A percentile compares a stretch with the other conserved stretches of the same genome.
These are phyloP conservation scores for Rutstroemia sp. DNA, from an alignment of 2,329 filamentous ascomycete species.

Conservation along the genomic window DNA sequence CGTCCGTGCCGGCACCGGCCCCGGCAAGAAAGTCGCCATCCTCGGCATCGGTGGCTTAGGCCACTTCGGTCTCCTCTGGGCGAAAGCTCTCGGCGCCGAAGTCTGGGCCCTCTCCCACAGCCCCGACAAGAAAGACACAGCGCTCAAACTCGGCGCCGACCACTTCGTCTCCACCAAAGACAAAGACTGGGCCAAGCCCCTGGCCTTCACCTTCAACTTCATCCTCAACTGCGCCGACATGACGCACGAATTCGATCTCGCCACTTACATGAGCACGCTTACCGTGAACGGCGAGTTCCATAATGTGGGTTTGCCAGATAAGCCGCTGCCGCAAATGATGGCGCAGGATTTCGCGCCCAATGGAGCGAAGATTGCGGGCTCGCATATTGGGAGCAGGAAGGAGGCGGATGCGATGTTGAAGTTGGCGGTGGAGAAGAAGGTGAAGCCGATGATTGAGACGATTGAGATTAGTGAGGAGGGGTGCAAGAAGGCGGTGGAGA, in stretches of 20 bases:
- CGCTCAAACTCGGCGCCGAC: conserved; percentile 53
- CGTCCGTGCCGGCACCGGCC: conserved; percentile 56
- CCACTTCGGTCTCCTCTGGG: conserved; percentile 66
- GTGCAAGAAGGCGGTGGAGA: conserved; percentile 61
- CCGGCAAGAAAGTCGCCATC: conserved; percentile 64
- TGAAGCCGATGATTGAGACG: conserved; percentile 49
- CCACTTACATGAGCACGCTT: conserved; percentile 53
- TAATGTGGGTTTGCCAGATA: conserved; percentile 60
- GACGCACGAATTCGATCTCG: conserved; percentile 40
- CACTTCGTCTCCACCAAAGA: conserved; percentile 46
- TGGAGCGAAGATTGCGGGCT: conserved; percentile 40
- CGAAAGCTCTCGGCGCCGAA: conserved; percentile 60
- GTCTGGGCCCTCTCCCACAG: conserved; percentile 59
- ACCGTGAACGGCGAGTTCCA: conserved; percentile 53
- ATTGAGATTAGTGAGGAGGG: conserved; percentile 30
- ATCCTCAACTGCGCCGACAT: conserved; percentile 52
- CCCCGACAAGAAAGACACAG: conserved; percentile 50
- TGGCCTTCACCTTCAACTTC: conserved; percentile 47
- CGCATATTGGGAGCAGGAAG: conserved; percentile 32
- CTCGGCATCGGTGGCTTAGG: conserved; percentile 60
- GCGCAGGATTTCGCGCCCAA: conserved; percentile 51
- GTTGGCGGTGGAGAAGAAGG: conserved; percentile 49
- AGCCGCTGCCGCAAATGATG: conserved; percentile 43
- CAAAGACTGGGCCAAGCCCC: conserved; percentile 53
- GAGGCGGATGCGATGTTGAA: conserved; percentile 56